Conservation (phyloP, 2,329 filamentous ascomycete genomes). For the Cladosporium phlei region DNA sequence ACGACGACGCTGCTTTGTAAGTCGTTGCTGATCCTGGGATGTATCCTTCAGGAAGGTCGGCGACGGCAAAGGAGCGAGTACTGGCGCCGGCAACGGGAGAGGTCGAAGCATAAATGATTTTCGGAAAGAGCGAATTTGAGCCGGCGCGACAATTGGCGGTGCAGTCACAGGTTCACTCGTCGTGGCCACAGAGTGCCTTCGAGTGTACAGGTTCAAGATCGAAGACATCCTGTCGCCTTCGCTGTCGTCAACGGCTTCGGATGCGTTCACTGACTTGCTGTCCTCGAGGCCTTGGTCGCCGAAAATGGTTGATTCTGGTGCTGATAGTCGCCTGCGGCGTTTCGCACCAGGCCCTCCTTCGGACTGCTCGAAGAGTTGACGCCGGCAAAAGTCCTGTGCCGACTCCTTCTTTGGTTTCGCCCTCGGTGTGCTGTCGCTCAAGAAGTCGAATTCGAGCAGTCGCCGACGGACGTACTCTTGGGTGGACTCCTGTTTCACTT, state of each 20-base stretch:
- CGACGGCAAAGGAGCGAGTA: conserved; percentile 23
- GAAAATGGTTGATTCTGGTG: background rate
- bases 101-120: conserved; percentile 24
- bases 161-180: background rate
- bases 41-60: conserved; percentile 8
- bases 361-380: background rate
- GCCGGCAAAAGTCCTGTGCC: conserved; percentile 12
- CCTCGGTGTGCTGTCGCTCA: too few species aligned
- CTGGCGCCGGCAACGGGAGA: conserved; percentile 27
- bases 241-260: conserved; percentile 1
- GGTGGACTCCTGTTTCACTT: conserved; percentile 13
- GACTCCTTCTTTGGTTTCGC: background rate
- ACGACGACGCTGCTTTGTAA: background rate
- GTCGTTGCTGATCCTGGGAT: conserved; percentile 6
- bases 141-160: conserved; percentile 1
- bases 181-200: conserved; percentile 3
- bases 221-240: conserved; percentile 14
- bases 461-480: conserved; percentile 13
- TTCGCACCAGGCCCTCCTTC: background rate
- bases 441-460: background rate
- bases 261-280: background rate
- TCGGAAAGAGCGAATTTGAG: conserved; percentile 15
- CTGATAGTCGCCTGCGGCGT: conserved; percentile 4
- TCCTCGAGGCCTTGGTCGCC: background rate
- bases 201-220: conserved; percentile 14